A percentile compares a stretch with the other conserved stretches of the same genome.
These are phyloP conservation scores for Nicotiana noctiflora DNA, from an alignment of 257 asterid species.

Conservation along the genomic window DNA sequence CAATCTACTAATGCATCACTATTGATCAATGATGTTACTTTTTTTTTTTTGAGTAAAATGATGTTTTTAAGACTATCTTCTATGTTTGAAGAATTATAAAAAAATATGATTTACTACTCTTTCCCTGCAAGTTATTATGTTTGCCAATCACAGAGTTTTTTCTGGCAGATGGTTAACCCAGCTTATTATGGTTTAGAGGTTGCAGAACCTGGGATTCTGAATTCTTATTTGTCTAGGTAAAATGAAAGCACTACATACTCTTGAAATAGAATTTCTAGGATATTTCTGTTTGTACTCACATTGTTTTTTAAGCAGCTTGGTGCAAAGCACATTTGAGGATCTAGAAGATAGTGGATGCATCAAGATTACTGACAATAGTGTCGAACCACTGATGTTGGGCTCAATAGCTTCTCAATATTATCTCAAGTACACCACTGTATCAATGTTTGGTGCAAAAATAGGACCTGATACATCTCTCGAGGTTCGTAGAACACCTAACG, in stretches of 20 bases:
- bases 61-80: background rate
- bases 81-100: background rate
- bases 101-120: background rate
- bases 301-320: slow-evolving; percentile 47
- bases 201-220: slow-evolving; percentile 66
- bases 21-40: background rate
- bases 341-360: slow-evolving; percentile 97
- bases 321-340: slow-evolving; percentile 79
- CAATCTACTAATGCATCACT: background rate
- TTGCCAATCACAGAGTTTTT: slow-evolving; percentile 10
- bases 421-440: slow-evolving; percentile 82
- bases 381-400: slow-evolving; percentile 96
- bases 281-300: slow-evolving; percentile 6
- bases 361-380: slow-evolving; percentile 69
- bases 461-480: slow-evolving; percentile 88
- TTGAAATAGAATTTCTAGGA: slow-evolving; percentile 7
- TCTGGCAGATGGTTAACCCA: slow-evolving; percentile 76
- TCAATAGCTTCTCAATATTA: slow-evolving; percentile 91
- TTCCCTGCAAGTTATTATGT: background rate
- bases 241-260: slow-evolving; percentile 10
- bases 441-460: slow-evolving; percentile 91
- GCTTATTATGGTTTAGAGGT: slow-evolving; percentile 88
- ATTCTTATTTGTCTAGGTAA: slow-evolving; percentile 90
- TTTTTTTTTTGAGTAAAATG: too few species aligned
- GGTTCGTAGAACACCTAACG: slow-evolving; percentile 41